These are phyloP conservation scores for Rosa persica DNA, from an alignment of 306 rosid species.

Conservation along the genomic window DNA sequence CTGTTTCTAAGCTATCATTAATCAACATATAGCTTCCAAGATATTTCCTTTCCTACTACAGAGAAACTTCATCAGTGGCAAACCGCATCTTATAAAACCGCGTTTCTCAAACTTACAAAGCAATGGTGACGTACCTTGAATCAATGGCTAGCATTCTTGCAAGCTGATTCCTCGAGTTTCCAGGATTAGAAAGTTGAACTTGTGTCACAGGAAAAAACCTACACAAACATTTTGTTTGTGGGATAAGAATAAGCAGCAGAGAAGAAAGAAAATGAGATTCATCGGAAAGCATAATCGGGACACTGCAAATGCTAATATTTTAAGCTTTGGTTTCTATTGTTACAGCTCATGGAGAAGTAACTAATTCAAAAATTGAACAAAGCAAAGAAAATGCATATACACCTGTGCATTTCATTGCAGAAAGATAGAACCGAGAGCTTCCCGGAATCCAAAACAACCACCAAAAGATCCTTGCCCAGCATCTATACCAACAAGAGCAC, in stretches of 20 bases:
- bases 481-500: too few species aligned
- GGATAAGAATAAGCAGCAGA: background rate
- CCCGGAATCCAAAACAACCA: too few species aligned
- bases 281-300: background rate
- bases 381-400: too few species aligned
- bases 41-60: background rate
- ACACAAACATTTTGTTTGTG: constrained; percentile 14
- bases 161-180: constrained; percentile 65
- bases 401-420: background rate
- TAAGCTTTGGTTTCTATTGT: background rate
- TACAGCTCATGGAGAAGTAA: too few species aligned
- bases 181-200: constrained; percentile 77
- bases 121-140: constrained; percentile 55
- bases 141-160: constrained; percentile 86
- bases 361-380: too few species aligned
- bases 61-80: background rate
- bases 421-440: too few species aligned
- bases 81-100: background rate
- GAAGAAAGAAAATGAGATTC: too few species aligned
- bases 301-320: background rate
- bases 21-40: background rate
- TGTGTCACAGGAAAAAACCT: constrained; percentile 81
- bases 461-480: constrained; percentile 52
- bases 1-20: background rate
- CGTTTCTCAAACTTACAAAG: background rate